A percentile compares a stretch with the other conserved stretches of the same genome.
Evolutionary conservation across 495 filamentous ascomycete genomes (phyloP).

Genomic region (Aspergillus hancockii): DNA sequence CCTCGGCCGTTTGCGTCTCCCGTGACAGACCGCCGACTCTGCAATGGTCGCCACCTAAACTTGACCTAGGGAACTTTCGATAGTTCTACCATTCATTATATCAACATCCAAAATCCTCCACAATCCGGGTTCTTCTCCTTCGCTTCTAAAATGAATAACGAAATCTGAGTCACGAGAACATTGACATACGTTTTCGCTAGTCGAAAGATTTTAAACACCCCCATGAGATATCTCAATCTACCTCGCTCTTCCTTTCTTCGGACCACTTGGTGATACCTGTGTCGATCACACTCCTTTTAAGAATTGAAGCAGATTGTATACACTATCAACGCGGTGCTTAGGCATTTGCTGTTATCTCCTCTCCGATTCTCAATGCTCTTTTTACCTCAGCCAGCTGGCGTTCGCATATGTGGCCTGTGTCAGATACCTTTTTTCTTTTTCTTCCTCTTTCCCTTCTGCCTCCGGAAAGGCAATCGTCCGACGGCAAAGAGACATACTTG

Average conservation of each 20-base stretch:
- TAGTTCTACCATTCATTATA: constrained; percentile 16
- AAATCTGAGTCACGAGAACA: constrained; percentile 13
- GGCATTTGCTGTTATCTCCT: constrained; percentile 5
- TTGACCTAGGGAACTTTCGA: constrained; percentile 40
- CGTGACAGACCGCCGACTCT: constrained; percentile 40
- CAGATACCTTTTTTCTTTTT: neutral
- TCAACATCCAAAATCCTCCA: neutral
- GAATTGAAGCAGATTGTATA: neutral
- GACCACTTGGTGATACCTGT: neutral
- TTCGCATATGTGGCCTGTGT: neutral
- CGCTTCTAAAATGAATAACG: constrained; percentile 17
- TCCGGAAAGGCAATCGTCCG: constrained; percentile 14
- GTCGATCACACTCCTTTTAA: neutral
- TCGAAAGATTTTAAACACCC: constrained; percentile 10
- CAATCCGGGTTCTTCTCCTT: neutral
- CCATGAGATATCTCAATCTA: constrained; percentile 1
- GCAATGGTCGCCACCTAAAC: constrained; percentile 45
- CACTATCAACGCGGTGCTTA: neutral
- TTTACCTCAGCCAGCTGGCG: neutral
- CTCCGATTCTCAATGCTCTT: constrained; percentile 2
- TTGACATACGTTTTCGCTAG: constrained; percentile 15
- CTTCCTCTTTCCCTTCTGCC: constrained; percentile 6
- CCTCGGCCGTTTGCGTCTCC: constrained; percentile 32
- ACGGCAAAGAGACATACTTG: constrained; percentile 7
- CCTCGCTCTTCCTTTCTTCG: neutral